Evolutionary conservation across 2,329 filamentous ascomycete genomes (phyloP).

Genomic region (Chrysosporium queenslandicum): DNA sequence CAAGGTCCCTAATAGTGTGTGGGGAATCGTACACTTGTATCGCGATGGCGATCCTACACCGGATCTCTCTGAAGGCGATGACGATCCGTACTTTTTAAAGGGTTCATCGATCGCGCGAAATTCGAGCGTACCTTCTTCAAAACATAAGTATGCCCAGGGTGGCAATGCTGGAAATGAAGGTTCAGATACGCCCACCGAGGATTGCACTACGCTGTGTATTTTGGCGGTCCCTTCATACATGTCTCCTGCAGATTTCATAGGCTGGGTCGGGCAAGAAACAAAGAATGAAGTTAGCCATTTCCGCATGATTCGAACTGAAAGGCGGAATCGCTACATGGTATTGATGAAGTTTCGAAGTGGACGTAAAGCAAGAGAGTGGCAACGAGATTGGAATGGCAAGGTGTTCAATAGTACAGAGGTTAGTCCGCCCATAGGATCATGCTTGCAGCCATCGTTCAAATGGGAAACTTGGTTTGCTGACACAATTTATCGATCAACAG

Average conservation of each 20-base stretch:
- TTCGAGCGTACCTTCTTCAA: conserved; percentile 17
- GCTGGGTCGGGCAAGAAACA: conserved; percentile 82
- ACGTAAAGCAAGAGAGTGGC: conserved; percentile 66
- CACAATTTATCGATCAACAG: conserved; percentile 37
- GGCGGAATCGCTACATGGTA: conserved; percentile 86
- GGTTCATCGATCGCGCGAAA: conserved; percentile 29
- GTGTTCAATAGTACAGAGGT: conserved; percentile 88
- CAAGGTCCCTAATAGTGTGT: conserved; percentile 67
- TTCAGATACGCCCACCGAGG: conserved; percentile 29
- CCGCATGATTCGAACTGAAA: conserved; percentile 80
- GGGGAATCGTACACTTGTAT: conserved; percentile 91
- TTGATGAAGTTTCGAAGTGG: conserved; percentile 83
- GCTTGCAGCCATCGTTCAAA: conserved; percentile 15
- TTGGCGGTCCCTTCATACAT: conserved; percentile 91
- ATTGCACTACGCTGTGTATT: conserved; percentile 83
- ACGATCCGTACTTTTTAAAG: conserved; percentile 36
- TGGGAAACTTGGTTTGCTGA: neutral
- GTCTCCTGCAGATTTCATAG: conserved; percentile 79
- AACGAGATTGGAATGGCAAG: conserved; percentile 80
- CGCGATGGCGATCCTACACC: conserved; percentile 69
- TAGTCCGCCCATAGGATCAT: conserved; percentile 24
- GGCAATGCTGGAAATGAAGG: conserved; percentile 12
- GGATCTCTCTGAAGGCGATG: conserved; percentile 41
- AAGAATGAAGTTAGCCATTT: conserved; percentile 83
- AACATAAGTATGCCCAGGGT: conserved; percentile 15